Percentiles rank a stretch among this genome's conserved stretches.
These are phyloP conservation scores for Raddia distichophylla DNA, from an alignment of 176 grass and related monocot species.

Conservation along the genomic window DNA sequence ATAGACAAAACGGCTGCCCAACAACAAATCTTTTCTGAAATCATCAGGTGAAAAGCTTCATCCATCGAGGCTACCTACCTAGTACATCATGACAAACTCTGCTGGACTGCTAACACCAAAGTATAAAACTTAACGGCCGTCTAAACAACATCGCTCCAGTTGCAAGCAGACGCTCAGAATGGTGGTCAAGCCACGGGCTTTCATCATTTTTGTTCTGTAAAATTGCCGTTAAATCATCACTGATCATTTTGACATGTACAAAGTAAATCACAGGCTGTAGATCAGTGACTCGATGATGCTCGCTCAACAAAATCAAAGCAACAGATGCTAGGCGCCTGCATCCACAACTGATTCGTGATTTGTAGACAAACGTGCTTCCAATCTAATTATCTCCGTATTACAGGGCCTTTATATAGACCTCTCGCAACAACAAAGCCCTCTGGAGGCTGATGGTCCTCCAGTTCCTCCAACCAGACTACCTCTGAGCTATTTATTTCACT, in stretches of 20 bases:
- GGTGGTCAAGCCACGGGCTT: background rate
- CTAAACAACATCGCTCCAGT: constrained; percentile 5
- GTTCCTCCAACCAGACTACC: constrained; percentile 85
- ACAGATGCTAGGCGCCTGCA: constrained; percentile 18
- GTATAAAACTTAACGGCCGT: background rate
- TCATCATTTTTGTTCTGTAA: constrained; percentile 29
- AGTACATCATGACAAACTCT: constrained; percentile 24
- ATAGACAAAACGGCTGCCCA: background rate
- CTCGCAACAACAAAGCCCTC: constrained; percentile 89
- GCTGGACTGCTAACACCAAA: background rate
- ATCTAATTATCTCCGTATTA: constrained; percentile 60
- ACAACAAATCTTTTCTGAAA: background rate
- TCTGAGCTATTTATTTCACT: constrained; percentile 61
- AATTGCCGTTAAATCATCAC: constrained; percentile 26
- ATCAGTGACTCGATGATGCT: constrained; percentile 26
- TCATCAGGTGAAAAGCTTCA: background rate
- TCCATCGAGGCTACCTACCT: background rate
- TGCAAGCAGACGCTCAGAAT: background rate
- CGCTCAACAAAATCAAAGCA: constrained; percentile 26
- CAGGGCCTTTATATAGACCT: constrained; percentile 87
- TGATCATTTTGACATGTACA: constrained; percentile 48
- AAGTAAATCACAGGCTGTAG: constrained; percentile 36
- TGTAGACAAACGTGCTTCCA: constrained; percentile 31
- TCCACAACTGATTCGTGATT: constrained; percentile 22
- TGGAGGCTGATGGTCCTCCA: constrained; percentile 77